A percentile compares a stretch with the other conserved stretches of the same genome.
These are phyloP conservation scores for Oryza officinalis DNA, from an alignment of 176 grass and related monocot genomes.

Conservation along the genomic window DNA sequence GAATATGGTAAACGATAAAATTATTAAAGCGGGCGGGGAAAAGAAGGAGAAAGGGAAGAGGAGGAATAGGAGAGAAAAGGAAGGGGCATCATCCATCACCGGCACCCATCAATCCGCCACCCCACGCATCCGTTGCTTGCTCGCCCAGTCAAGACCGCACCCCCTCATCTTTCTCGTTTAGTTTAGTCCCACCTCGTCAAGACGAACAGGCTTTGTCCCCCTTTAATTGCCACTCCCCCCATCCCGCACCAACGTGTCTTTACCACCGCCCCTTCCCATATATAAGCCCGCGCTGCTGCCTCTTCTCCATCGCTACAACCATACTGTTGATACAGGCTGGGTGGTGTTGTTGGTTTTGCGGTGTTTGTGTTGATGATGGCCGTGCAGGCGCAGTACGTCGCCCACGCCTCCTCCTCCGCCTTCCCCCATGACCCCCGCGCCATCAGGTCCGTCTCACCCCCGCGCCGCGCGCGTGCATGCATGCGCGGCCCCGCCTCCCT, in stretches of 20 bases:
- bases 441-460: constrained; percentile 13
- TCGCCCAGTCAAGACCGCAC: neutral
- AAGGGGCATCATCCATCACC: neutral
- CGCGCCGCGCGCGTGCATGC: neutral
- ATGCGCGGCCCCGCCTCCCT: neutral
- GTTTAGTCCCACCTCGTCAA: neutral
- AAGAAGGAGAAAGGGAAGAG: neutral
- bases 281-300: constrained; percentile 8
- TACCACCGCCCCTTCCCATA: neutral
- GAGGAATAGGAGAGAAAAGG: neutral
- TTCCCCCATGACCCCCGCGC: constrained; percentile 41
- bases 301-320: neutral
- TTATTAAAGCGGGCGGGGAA: constrained; percentile 13
- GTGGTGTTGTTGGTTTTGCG: too few relatives aligned
- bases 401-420: constrained; percentile 3
- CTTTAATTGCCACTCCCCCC: neutral
- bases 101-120: neutral
- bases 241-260: neutral
- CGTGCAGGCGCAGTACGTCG: constrained; percentile 45
- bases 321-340: too few relatives aligned
- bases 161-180: neutral
- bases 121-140: neutral
- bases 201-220: constrained; percentile 15
- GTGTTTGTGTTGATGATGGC: constrained; percentile 31
- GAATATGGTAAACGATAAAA: neutral